A percentile compares a stretch with the other conserved stretches of the same genome.
These are phyloP conservation scores for Colletotrichum theobromicola DNA, from an alignment of 2,329 filamentous ascomycete genomes.

Conservation along the genomic window DNA sequence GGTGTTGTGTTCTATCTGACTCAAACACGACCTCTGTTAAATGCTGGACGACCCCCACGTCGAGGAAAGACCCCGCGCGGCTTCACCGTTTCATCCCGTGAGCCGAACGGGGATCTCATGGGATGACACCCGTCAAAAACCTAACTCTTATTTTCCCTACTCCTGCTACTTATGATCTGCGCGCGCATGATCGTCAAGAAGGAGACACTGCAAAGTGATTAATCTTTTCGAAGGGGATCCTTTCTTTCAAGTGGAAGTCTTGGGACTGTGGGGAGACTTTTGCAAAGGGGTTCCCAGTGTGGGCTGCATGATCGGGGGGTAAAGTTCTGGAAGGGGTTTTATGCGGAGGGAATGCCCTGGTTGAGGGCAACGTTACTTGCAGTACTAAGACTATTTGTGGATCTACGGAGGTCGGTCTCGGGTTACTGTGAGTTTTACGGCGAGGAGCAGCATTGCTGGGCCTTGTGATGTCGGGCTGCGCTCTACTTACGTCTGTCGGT, in stretches of 20 bases:
- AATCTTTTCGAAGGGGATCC: background rate
- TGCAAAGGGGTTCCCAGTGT: background rate
- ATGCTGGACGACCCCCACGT: background rate
- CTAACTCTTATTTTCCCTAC: background rate
- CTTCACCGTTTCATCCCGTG: background rate
- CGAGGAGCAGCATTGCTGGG: background rate
- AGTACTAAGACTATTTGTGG: background rate
- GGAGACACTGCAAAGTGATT: background rate
- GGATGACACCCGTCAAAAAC: background rate
- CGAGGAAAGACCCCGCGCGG: background rate
- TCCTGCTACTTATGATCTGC: background rate
- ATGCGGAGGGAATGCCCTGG: background rate
- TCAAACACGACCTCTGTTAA: background rate
- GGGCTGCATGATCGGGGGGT: background rate
- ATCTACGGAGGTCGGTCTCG: background rate
- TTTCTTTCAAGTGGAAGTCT: background rate
- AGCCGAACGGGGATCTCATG: background rate
- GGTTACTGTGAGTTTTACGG: background rate
- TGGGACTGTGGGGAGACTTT: background rate
- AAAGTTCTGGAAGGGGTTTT: background rate
- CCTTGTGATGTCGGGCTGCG: background rate
- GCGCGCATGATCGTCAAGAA: background rate
- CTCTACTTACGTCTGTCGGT: background rate
- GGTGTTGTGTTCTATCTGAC: background rate
- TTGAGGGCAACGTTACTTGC: background rate